Percentiles rank a stretch among this genome's conserved stretches.
These are phyloP conservation scores for Arthrinium phaeospermum DNA, from an alignment of 2,329 filamentous ascomycete species.

Conservation along the genomic window DNA sequence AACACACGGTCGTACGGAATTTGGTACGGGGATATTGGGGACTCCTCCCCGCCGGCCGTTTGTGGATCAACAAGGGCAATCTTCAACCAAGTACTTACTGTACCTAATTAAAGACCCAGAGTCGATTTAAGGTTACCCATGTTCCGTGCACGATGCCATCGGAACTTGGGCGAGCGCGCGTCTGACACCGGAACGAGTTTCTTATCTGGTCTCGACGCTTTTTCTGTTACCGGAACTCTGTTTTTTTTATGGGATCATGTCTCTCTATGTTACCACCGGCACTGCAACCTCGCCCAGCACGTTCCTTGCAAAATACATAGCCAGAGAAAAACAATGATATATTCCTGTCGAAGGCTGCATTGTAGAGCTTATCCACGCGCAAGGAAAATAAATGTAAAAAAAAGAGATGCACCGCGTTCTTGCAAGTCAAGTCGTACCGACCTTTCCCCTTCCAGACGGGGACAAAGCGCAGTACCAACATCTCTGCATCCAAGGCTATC, in stretches of 20 bases:
- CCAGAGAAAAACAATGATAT: background rate
- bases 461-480: constrained; percentile 7
- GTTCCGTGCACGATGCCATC: constrained; percentile 1
- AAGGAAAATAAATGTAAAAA: background rate
- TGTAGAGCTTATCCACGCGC: background rate
- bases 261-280: background rate
- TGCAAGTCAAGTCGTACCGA: background rate
- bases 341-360: background rate
- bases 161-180: background rate
- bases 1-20: background rate
- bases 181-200: background rate
- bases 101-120: background rate
- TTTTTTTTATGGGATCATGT: background rate
- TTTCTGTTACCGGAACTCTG: background rate
- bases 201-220: constrained; percentile 4
- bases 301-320: background rate
- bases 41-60: background rate
- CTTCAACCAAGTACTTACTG: background rate
- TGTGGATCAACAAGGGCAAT: background rate
- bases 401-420: background rate
- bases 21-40: background rate
- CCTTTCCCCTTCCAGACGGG: background rate
- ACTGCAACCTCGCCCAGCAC: background rate
- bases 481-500: background rate
- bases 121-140: constrained; percentile 7